Percentiles rank a stretch among this genome's conserved stretches.
Conservation (phyloP, 2,329 filamentous ascomycete species). For the Chaetomiaceae sp. region DNA sequence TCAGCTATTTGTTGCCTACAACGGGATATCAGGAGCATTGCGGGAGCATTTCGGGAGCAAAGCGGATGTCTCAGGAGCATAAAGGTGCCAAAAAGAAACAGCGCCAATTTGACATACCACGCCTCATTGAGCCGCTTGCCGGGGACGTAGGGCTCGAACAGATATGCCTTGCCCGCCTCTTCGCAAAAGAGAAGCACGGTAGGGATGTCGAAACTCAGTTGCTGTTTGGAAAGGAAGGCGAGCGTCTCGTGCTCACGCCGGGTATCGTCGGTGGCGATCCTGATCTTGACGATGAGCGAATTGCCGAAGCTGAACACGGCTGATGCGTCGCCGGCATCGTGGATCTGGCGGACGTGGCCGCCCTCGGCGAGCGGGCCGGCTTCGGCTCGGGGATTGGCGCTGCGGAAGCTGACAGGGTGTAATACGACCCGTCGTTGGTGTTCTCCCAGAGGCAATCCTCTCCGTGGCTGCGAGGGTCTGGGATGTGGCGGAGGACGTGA, state of each 20-base stretch:
- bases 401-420: conserved; percentile 10
- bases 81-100: no score
- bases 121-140: conserved; percentile 16
- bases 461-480: conserved; percentile 11
- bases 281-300: conserved; percentile 6
- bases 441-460: conserved; percentile 14
- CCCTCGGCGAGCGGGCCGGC: conserved; percentile 10
- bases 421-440: conserved; percentile 11
- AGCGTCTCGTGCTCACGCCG: conserved; percentile 5
- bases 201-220: conserved; percentile 7
- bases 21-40: no score
- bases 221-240: not conserved
- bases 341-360: conserved; percentile 12
- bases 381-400: conserved; percentile 7
- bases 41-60: no score
- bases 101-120: no score
- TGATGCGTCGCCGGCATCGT: conserved; percentile 7
- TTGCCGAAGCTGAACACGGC: conserved; percentile 9
- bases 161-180: conserved; percentile 1
- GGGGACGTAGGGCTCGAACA: not conserved
- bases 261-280: conserved; percentile 1
- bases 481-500: conserved; percentile 11
- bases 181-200: conserved; percentile 1
- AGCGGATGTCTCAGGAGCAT: no score
- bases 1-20: no score